Conservation (phyloP, 805 yeast genomes). For the Candida awuae region DNA sequence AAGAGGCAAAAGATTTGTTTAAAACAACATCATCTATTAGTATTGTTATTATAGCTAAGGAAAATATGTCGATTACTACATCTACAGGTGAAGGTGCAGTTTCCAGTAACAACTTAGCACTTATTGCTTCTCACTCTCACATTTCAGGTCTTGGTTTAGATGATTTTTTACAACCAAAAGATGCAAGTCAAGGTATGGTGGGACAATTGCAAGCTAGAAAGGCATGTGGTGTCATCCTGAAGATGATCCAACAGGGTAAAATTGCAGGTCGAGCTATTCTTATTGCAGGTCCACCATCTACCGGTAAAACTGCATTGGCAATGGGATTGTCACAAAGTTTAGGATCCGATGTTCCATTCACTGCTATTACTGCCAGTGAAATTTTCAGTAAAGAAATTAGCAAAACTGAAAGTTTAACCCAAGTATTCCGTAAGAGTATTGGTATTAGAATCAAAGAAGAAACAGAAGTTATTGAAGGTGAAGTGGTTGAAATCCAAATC, state of each 20-base stretch:
- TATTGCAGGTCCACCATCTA: slow-evolving; percentile 96
- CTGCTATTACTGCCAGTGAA: slow-evolving; percentile 95
- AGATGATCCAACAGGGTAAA: slow-evolving; percentile 82
- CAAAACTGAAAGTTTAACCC: slow-evolving; percentile 94
- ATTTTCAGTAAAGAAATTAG: slow-evolving; percentile 93
- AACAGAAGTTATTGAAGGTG: slow-evolving; percentile 97
- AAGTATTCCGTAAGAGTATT: slow-evolving; percentile 91
- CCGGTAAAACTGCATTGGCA: slow-evolving; percentile 97
- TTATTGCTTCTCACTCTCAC: slow-evolving; percentile 87
- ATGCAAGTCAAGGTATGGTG: slow-evolving; percentile 81
- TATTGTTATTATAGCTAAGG: neutral
- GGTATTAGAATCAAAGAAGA: slow-evolving; percentile 95
- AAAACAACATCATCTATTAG: neutral
- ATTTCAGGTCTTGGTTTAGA: slow-evolving; percentile 92
- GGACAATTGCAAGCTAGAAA: slow-evolving; percentile 73
- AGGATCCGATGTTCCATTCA: slow-evolving; percentile 96
- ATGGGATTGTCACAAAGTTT: slow-evolving; percentile 92
- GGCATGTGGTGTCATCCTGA: slow-evolving; percentile 93
- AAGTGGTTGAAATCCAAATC: slow-evolving; percentile 91
- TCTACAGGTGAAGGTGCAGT: slow-evolving; percentile 1
- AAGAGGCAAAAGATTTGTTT: no score
- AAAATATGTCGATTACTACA: slow-evolving; percentile 13
- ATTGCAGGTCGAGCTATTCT: slow-evolving; percentile 95
- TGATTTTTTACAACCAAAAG: slow-evolving; percentile 78
- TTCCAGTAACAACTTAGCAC: slow-evolving; percentile 16